These are phyloP conservation scores for Lupinus albus DNA, from an alignment of 306 rosid species.

Conservation along the genomic window DNA sequence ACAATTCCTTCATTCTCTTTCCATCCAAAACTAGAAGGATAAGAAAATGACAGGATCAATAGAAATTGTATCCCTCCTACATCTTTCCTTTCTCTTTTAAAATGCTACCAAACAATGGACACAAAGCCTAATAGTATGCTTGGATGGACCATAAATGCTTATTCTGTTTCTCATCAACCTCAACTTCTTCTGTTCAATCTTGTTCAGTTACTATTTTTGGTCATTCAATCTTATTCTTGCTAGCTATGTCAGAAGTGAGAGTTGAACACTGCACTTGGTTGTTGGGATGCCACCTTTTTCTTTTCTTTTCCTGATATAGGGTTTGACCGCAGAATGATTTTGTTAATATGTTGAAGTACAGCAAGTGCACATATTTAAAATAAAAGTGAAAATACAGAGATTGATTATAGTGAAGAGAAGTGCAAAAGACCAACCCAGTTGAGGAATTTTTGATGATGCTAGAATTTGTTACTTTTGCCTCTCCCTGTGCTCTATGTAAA, in stretches of 20 bases:
- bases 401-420: conserved; percentile 10
- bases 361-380: not conserved
- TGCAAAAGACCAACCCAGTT: not conserved
- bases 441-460: conserved; percentile 1
- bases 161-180: not conserved
- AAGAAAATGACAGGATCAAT: too few species aligned
- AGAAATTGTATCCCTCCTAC: too few species aligned
- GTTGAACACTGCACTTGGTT: not conserved
- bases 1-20: too few species aligned
- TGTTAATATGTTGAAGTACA: not conserved
- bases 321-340: not conserved
- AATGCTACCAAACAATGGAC: too few species aligned
- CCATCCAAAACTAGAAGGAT: too few species aligned
- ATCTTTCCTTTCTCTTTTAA: too few species aligned
- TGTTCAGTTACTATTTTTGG: not conserved
- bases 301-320: not conserved
- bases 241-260: not conserved
- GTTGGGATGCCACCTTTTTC: not conserved
- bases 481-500: not conserved
- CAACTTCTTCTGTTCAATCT: not conserved
- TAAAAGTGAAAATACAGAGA: too few species aligned
- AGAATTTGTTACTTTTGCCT: conserved; percentile 20
- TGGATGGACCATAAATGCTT: too few species aligned
- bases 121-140: too few species aligned
- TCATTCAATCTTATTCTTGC: not conserved